A percentile compares a stretch with the other conserved stretches of the same genome.
Conservation (phyloP, 805 yeast genomes). For the Wickerhamomyces bisporus region DNA sequence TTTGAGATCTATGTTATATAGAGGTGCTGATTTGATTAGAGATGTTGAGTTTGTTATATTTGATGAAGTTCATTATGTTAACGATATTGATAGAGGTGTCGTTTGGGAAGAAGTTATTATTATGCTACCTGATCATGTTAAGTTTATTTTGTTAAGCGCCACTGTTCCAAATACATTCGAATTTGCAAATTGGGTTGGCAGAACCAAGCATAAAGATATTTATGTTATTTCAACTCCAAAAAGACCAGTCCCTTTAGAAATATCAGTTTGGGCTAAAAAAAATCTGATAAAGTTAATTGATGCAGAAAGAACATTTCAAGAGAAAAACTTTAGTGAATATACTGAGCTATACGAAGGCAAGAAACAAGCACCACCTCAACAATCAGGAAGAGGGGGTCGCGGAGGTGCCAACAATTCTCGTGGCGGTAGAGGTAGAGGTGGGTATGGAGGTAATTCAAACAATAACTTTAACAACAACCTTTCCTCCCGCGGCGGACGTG, state of each 20-base stretch:
- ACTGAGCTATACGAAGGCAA: constrained; percentile 43
- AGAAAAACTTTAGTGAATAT: constrained; percentile 57
- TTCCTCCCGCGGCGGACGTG: constrained; percentile 20
- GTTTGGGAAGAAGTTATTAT: constrained; percentile 99
- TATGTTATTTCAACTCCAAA: constrained; percentile 95
- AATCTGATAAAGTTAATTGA: constrained; percentile 69
- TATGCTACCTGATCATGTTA: constrained; percentile 95
- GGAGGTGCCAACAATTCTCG: constrained; percentile 39
- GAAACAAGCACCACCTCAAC: constrained; percentile 15
- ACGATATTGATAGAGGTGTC: constrained; percentile 95
- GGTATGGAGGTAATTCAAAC: constrained; percentile 29
- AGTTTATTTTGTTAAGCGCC: constrained; percentile 85
- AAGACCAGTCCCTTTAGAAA: constrained; percentile 93
- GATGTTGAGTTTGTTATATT: constrained; percentile 97
- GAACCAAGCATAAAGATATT: constrained; percentile 93
- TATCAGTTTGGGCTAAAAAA: constrained; percentile 77
- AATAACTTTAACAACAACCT: too few relatives aligned
- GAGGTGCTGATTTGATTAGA: constrained; percentile 94
- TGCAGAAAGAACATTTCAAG: constrained; percentile 64
- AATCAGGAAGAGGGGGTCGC: constrained; percentile 1
- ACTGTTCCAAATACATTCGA: constrained; percentile 98
- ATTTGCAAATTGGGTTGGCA: constrained; percentile 97
- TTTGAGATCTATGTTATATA: constrained; percentile 90
- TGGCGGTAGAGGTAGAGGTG: constrained; percentile 39
- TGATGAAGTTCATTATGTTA: constrained; percentile 97